Evolutionary conservation across 352 stramenopile genomes (phyloP).

Genomic region (Phytophthora constricta): DNA sequence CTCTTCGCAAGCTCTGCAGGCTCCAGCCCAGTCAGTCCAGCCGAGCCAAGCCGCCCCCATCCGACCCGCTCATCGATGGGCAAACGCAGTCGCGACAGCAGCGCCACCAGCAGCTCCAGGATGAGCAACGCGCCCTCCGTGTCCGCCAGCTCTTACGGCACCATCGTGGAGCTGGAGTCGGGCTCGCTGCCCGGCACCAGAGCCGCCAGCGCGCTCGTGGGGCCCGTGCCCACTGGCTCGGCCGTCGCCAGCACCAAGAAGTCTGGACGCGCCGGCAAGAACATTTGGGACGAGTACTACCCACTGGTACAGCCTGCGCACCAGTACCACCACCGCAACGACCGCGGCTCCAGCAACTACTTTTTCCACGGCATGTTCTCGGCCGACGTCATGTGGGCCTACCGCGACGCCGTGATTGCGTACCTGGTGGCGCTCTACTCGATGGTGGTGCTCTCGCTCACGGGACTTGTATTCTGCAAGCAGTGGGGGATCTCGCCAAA

Average conservation of each 20-base stretch:
- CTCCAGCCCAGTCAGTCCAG: too few relatives aligned
- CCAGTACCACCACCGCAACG: constrained; percentile 81
- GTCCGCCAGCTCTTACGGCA: constrained; percentile 42
- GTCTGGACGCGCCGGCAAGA: constrained; percentile 42
- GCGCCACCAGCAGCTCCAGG: constrained; percentile 27
- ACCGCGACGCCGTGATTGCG: constrained; percentile 81
- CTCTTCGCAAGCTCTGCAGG: too few relatives aligned
- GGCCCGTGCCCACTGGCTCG: constrained; percentile 24
- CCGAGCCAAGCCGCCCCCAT: too few relatives aligned
- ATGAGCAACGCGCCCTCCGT: constrained; percentile 28
- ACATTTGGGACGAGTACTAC: constrained; percentile 91
- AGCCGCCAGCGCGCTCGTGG: constrained; percentile 32
- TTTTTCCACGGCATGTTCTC: constrained; percentile 91
- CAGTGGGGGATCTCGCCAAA: constrained; percentile 69
- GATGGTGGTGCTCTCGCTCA: constrained; percentile 83
- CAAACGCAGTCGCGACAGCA: constrained; percentile 45
- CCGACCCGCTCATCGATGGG: too few relatives aligned
- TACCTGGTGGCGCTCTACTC: constrained; percentile 82
- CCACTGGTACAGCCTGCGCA: constrained; percentile 84
- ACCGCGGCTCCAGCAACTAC: constrained; percentile 77
- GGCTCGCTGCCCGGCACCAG: constrained; percentile 11
- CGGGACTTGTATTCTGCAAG: constrained; percentile 85
- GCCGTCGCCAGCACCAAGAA: constrained; percentile 22
- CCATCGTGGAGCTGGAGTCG: constrained; percentile 44
- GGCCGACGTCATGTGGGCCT: constrained; percentile 86